A percentile compares a stretch with the other conserved stretches of the same genome.
phyloP scores from a whole-genome alignment of 73 alveolate species.

The Tetrahymena thermophila region DNA sequence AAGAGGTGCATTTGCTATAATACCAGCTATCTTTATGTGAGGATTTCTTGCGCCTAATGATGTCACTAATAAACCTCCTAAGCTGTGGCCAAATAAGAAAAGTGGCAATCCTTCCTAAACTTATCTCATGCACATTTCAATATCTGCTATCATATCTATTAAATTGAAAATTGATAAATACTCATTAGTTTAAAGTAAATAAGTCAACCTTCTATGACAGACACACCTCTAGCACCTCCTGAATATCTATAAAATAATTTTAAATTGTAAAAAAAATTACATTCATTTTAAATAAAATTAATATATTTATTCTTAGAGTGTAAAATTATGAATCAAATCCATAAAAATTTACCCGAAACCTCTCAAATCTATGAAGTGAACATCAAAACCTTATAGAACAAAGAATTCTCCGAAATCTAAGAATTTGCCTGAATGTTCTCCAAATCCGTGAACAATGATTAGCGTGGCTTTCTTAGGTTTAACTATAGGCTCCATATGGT shows the following conservation, averaged over 20 bases:
- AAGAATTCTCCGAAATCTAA: conserved; percentile 55
- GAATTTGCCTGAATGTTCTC: conserved; percentile 67
- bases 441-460: conserved; percentile 78
- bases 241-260: neutral
- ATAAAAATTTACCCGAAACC: conserved; percentile 56
- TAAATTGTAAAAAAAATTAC: neutral
- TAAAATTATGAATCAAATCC: neutral
- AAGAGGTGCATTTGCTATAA: conserved; percentile 40
- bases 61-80: conserved; percentile 70
- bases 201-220: conserved; percentile 13
- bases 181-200: neutral
- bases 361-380: conserved; percentile 68
- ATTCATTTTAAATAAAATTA: neutral
- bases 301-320: neutral
- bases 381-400: conserved; percentile 72
- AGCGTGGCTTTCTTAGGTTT: conserved; percentile 51
- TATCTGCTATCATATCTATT: conserved; percentile 32
- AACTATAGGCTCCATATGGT: neutral
- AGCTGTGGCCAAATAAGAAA: conserved; percentile 76
- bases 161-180: neutral
- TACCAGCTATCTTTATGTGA: conserved; percentile 38
- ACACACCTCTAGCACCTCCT: conserved; percentile 63
- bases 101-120: conserved; percentile 58
- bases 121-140: conserved; percentile 47
- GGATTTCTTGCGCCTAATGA: conserved; percentile 67